These are phyloP conservation scores for Aspergillus vadensis DNA, from an alignment of 2,329 filamentous ascomycete genomes.

Conservation along the genomic window DNA sequence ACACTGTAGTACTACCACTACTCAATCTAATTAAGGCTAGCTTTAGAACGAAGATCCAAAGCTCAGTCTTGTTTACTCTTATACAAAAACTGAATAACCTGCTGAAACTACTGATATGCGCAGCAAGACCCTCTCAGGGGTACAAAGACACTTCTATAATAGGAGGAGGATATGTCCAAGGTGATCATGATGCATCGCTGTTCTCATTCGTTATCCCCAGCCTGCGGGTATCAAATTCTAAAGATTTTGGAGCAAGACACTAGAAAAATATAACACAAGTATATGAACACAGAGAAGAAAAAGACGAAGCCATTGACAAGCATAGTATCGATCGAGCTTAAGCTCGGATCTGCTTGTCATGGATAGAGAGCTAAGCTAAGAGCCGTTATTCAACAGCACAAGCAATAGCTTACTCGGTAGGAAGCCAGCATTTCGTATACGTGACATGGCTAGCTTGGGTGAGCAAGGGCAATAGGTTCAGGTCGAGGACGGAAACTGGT, in stretches of 20 bases:
- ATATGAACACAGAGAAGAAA: slow-evolving; percentile 6
- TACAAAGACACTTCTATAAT: too few relatives aligned
- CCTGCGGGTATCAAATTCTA: neutral
- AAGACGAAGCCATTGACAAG: neutral
- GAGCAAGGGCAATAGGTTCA: neutral
- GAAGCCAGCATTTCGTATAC: neutral
- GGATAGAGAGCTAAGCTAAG: neutral
- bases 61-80: too few relatives aligned
- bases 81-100: too few relatives aligned
- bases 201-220: neutral
- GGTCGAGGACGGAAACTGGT: neutral
- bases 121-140: too few relatives aligned
- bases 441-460: neutral
- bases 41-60: too few relatives aligned
- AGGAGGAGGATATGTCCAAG: too few relatives aligned
- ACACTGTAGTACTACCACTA: too few relatives aligned
- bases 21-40: too few relatives aligned
- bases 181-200: neutral
- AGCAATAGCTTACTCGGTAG: neutral
- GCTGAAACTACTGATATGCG: too few relatives aligned
- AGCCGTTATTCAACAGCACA: neutral
- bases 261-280: neutral
- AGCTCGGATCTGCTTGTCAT: neutral
- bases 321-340: neutral
- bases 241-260: neutral